Base-by-base conservation (phyloP, 495 filamentous ascomycete genomes). In the Mytilinidion resinicola region DNA sequence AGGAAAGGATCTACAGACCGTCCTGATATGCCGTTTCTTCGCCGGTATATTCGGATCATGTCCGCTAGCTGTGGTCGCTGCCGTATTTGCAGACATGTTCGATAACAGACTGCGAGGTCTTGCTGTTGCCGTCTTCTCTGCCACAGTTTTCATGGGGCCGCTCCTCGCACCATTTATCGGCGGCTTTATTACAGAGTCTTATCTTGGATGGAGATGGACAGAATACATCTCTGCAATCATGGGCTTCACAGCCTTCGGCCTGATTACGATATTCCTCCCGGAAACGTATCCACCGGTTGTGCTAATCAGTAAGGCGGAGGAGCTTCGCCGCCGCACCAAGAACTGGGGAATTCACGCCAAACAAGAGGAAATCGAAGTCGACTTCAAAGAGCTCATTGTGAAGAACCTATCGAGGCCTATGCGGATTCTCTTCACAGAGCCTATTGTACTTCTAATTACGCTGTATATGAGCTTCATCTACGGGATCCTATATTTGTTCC, bases 21-120 rank as follows among this genome's bases (percentile, higher is more conserved):
- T 82, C 33, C 72, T 80, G 59, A 68, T 82, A 12, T 73, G 71
- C 39, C 74, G 78, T 0, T 81, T 81, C 67, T 78, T 82, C 55
- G 70, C 67, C 1, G 80, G 80, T 0, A 43, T 79, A 10, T 80
- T 78, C 55, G 79, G 75, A 6, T 75, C 77, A 5, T 76, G 75
- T 49, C 77, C 80, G 2, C 57, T 82, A 1, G 75, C 78, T 3
- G 69, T 78, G 10, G 78, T 80, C 2, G 78, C 75, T 0, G 78
- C 73, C 0, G 72, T 78, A 0, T 72, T 82, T n/a, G 74, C 78
- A 0, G 80, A 83, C 57, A 59, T 82, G 51, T 81, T 73, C 57
- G 70, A 73, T 52, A 78, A 77, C 9, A 66, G 68, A 0, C 70
- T 73, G n/a, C 74, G 81, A 8, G 75, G 79, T 0, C 60, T 73